Conservation (phyloP, 129 eudicot genomes). For the Flaveria robusta region DNA sequence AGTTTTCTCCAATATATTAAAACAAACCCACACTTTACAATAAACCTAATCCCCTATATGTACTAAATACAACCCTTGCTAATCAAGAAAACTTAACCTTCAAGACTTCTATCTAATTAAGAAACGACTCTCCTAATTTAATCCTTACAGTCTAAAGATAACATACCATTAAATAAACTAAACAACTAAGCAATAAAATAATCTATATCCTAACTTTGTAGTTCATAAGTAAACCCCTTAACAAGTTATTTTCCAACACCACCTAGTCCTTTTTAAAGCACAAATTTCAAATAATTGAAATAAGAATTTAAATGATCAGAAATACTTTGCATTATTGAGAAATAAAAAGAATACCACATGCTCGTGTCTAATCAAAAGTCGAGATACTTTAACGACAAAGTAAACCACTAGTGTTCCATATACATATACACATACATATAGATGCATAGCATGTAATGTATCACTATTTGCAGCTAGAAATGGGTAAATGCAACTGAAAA, state of each 20-base stretch:
- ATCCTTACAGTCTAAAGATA: no score
- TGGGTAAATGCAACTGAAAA: constrained; percentile 12
- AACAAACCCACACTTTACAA: background rate
- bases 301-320: background rate
- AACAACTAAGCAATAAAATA: no score
- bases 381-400: background rate
- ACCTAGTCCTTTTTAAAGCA: constrained; percentile 1
- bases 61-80: background rate
- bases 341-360: background rate
- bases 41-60: background rate
- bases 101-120: no score
- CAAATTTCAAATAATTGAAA: background rate
- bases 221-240: no score
- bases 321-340: background rate
- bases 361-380: background rate
- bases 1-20: background rate
- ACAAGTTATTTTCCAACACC: no score
- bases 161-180: no score
- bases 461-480: constrained; percentile 8
- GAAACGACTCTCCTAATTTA: no score
- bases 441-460: constrained; percentile 2
- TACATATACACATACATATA: background rate
- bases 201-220: no score
- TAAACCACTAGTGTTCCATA: background rate
- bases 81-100: no score